Evolutionary conservation across 164 flowering plant genomes (phyloP).

Genomic region (Platanus orientalis): DNA sequence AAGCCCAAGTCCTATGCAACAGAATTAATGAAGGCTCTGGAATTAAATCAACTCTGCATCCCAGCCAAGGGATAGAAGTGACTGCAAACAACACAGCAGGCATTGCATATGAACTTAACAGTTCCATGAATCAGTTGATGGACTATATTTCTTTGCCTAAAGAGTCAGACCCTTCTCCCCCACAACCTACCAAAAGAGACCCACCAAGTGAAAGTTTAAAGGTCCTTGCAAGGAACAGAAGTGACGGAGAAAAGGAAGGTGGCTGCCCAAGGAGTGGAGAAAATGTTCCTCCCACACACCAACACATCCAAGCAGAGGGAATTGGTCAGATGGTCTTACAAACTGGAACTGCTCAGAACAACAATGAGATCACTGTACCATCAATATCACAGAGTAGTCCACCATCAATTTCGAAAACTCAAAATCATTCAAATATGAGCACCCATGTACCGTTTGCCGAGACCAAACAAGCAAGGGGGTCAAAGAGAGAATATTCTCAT

Average conservation of each 20-base stretch:
- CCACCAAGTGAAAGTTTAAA: conserved; percentile 4
- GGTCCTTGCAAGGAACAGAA: not conserved
- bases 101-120: conserved; percentile 15
- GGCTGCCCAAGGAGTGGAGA: conserved; percentile 8
- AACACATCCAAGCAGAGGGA: conserved; percentile 3
- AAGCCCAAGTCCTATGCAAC: not conserved
- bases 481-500: conserved; percentile 23
- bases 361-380: conserved; percentile 6
- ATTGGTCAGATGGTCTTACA: conserved; percentile 14
- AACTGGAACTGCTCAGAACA: conserved; percentile 1
- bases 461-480: conserved; percentile 18
- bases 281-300: conserved; percentile 1
- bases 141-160: conserved; percentile 19
- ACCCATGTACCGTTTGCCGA: conserved; percentile 16
- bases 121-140: conserved; percentile 13
- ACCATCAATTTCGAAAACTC: conserved; percentile 19
- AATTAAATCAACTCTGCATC: conserved; percentile 7
- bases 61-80: conserved; percentile 16
- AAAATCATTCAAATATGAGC: conserved; percentile 22
- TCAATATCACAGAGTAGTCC: conserved; percentile 10
- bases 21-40: not conserved
- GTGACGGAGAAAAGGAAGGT: not conserved
- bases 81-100: not conserved
- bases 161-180: conserved; percentile 8
- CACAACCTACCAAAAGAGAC: conserved; percentile 1